phyloP scores from a whole-genome alignment of 768 basidiomycete species.

The Rhodotorula babjevae region DNA sequence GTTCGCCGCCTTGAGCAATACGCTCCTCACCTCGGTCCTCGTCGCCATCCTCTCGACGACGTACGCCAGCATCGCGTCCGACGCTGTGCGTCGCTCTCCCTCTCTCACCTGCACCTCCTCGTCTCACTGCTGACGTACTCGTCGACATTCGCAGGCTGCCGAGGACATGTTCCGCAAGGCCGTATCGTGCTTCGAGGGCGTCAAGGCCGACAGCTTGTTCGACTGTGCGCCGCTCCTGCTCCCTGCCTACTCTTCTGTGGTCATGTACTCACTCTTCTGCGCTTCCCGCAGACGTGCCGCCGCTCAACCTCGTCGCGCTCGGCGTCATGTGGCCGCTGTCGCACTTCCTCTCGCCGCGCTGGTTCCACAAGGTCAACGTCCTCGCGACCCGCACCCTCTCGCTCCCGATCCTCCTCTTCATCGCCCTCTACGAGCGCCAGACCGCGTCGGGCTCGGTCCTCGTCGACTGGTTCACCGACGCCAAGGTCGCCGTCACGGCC shows the following conservation, averaged over 20 bases:
- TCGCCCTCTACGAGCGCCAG: slow-evolving; percentile 39
- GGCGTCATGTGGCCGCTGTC: slow-evolving; percentile 80
- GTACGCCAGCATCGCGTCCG: slow-evolving; percentile 84
- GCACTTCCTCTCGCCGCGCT: slow-evolving; percentile 81
- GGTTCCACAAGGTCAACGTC: slow-evolving; percentile 75
- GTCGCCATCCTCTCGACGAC: slow-evolving; percentile 78
- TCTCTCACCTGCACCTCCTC: not conserved
- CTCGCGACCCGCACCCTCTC: slow-evolving; percentile 31
- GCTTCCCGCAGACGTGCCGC: slow-evolving; percentile 62
- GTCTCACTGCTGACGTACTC: too few species aligned
- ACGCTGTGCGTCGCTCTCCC: slow-evolving; percentile 54
- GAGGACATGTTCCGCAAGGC: slow-evolving; percentile 93
- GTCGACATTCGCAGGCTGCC: slow-evolving; percentile 9
- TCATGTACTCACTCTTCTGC: too few species aligned
- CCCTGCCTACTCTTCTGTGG: too few species aligned
- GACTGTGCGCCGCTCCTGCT: slow-evolving; percentile 30
- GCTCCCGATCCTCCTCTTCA: slow-evolving; percentile 37
- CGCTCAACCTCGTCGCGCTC: slow-evolving; percentile 80
- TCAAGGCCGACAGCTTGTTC: slow-evolving; percentile 43
- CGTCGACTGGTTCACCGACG: not conserved
- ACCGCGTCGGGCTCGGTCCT: slow-evolving; percentile 1
- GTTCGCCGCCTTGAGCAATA: slow-evolving; percentile 89
- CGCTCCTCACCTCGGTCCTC: slow-evolving; percentile 67
- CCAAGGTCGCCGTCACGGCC: not conserved
- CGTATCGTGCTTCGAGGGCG: slow-evolving; percentile 88